Percentiles rank a stretch among this genome's conserved stretches.
These are phyloP conservation scores for Macrolepiota dolichaula DNA, from an alignment of 768 basidiomycete species.

Conservation along the genomic window DNA sequence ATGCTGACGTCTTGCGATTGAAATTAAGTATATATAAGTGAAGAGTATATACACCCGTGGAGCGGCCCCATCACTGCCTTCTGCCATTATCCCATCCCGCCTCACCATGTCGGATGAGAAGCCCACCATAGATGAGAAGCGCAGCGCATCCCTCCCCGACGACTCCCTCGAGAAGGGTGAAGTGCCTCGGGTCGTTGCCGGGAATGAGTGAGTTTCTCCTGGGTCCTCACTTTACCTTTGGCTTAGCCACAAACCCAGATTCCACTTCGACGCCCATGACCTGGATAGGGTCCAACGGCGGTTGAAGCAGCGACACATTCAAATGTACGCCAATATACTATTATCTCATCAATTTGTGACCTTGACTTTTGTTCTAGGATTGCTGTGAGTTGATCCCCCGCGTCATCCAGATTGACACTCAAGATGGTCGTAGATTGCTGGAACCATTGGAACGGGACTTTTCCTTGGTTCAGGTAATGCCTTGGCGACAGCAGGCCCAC, in stretches of 20 bases:
- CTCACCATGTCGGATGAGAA: slow-evolving; percentile 22
- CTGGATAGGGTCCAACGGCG: slow-evolving; percentile 69
- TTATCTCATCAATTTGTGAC: background rate
- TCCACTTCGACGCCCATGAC: slow-evolving; percentile 57
- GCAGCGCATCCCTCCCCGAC: no score
- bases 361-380: slow-evolving; percentile 38
- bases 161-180: slow-evolving; percentile 18
- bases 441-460: slow-evolving; percentile 72
- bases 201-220: slow-evolving; percentile 17
- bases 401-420: background rate
- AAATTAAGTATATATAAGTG: background rate
- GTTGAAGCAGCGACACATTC: slow-evolving; percentile 75
- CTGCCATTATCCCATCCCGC: slow-evolving; percentile 9
- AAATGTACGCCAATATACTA: slow-evolving; percentile 48
- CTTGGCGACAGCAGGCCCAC: slow-evolving; percentile 56
- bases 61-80: slow-evolving; percentile 1
- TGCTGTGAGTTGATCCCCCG: slow-evolving; percentile 42
- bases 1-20: background rate
- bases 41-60: background rate
- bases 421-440: slow-evolving; percentile 48
- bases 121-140: slow-evolving; percentile 6
- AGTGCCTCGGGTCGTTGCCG: slow-evolving; percentile 2
- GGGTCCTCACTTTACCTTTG: background rate
- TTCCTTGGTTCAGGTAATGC: slow-evolving; percentile 71
- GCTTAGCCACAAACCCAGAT: slow-evolving; percentile 18